Conservation (phyloP, 176 grass and related monocot species). For the Stipa capillata region DNA sequence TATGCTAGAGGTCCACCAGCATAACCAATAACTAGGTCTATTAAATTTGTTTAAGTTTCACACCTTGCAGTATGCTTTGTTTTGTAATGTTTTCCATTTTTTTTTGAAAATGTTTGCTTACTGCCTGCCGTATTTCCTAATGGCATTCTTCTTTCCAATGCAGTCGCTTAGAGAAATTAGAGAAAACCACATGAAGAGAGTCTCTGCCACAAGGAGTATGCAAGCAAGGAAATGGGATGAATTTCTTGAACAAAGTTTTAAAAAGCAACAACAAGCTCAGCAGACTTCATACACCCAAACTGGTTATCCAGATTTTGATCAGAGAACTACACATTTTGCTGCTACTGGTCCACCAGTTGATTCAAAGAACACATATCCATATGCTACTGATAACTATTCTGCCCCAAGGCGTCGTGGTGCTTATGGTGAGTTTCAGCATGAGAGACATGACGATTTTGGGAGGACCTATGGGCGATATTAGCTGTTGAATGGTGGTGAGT, state of each 20-base stretch:
- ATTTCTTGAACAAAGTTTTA: constrained; percentile 50
- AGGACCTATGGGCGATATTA: constrained; percentile 63
- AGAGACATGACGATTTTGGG: constrained; percentile 44
- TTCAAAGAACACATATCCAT: constrained; percentile 54
- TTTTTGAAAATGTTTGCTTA: neutral
- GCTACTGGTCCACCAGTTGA: constrained; percentile 34
- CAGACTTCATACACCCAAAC: constrained; percentile 31
- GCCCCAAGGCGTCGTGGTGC: constrained; percentile 47
- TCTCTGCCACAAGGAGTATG: constrained; percentile 34
- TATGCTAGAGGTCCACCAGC: neutral
- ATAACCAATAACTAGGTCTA: constrained; percentile 1
- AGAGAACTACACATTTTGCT: constrained; percentile 35
- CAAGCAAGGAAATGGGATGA: constrained; percentile 68
- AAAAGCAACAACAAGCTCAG: constrained; percentile 37
- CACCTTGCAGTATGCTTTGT: neutral
- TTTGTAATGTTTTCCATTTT: neutral
- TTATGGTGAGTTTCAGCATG: constrained; percentile 45
- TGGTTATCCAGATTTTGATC: constrained; percentile 35
- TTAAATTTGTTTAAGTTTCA: neutral
- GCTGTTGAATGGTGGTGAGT: constrained; percentile 69
- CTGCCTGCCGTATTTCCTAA: constrained; percentile 20
- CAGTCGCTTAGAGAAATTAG: constrained; percentile 65
- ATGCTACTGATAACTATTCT: constrained; percentile 47
- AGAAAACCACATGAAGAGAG: constrained; percentile 74
- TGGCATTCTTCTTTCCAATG: constrained; percentile 25